Percentiles rank a stretch among this genome's conserved stretches.
Conservation (phyloP, 2,329 filamentous ascomycete species). For the Stachybotrys elegans region DNA sequence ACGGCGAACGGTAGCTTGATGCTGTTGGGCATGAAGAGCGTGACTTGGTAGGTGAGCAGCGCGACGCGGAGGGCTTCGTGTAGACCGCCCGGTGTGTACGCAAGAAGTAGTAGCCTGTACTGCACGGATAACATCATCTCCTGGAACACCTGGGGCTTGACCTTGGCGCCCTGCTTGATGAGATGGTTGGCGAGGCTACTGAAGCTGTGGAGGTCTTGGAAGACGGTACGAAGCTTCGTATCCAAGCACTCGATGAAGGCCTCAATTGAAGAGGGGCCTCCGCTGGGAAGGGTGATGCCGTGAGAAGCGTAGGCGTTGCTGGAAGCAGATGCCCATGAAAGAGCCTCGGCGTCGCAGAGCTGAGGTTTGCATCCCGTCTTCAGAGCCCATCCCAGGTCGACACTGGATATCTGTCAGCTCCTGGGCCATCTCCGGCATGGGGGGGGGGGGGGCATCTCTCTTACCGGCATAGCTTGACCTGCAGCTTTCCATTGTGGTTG, state of each 20-base stretch:
- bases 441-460: too few relatives aligned
- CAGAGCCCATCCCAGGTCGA: constrained; percentile 22
- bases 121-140: constrained; percentile 24
- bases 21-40: constrained; percentile 18
- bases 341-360: constrained; percentile 10
- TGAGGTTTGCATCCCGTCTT: constrained; percentile 17
- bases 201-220: constrained; percentile 24
- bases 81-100: constrained; percentile 10
- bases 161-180: constrained; percentile 13
- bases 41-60: constrained; percentile 23
- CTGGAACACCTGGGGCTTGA: constrained; percentile 19
- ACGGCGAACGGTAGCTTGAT: constrained; percentile 11
- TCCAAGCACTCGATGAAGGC: constrained; percentile 13
- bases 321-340: constrained; percentile 14
- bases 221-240: constrained; percentile 17
- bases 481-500: constrained; percentile 16
- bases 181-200: constrained; percentile 18
- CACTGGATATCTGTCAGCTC: constrained; percentile 5
- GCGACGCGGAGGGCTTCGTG: constrained; percentile 19
- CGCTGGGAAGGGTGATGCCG: not conserved
- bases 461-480: constrained; percentile 23
- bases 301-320: constrained; percentile 2
- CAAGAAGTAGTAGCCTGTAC: constrained; percentile 21
- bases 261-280: constrained; percentile 4
- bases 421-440: not conserved